Percentiles rank a stretch among this genome's conserved stretches.
Evolutionary conservation across 2,329 filamentous ascomycete genomes (phyloP).

Genomic region (Scytalidium lignicola): DNA sequence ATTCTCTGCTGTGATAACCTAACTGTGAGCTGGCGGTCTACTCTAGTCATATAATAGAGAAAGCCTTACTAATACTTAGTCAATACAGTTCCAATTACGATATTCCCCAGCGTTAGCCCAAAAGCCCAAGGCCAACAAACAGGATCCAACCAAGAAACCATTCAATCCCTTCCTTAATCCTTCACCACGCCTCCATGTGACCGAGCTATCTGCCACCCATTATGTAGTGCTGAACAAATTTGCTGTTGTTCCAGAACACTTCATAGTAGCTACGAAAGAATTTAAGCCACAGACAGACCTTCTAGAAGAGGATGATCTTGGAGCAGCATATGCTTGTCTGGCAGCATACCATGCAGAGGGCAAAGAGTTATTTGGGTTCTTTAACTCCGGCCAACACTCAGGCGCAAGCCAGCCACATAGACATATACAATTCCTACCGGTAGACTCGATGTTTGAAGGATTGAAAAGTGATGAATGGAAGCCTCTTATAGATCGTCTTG

Average conservation of each 20-base stretch:
- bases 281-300: conserved; percentile 61
- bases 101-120: conserved; percentile 64
- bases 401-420: conserved; percentile 69
- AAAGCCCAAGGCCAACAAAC: conserved; percentile 50
- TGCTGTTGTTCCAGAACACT: conserved; percentile 64
- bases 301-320: conserved; percentile 56
- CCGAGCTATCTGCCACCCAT: conserved; percentile 51
- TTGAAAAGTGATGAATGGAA: conserved; percentile 36
- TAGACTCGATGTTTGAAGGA: conserved; percentile 56
- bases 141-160: conserved; percentile 28
- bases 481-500: conserved; percentile 40
- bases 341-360: conserved; percentile 42
- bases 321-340: conserved; percentile 56
- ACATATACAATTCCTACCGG: conserved; percentile 66
- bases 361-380: conserved; percentile 28
- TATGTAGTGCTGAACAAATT: conserved; percentile 71
- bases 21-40: conserved; percentile 15
- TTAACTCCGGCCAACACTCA: conserved; percentile 61
- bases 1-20: conserved; percentile 21
- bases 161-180: conserved; percentile 64
- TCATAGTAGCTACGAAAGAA: conserved; percentile 62
- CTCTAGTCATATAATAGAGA: not conserved
- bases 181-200: conserved; percentile 45
- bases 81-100: conserved; percentile 62
- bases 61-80: not conserved